Evolutionary conservation across 1,284 basidiomycete genomes (phyloP).

Genomic region (Nidula niveotomentosa): DNA sequence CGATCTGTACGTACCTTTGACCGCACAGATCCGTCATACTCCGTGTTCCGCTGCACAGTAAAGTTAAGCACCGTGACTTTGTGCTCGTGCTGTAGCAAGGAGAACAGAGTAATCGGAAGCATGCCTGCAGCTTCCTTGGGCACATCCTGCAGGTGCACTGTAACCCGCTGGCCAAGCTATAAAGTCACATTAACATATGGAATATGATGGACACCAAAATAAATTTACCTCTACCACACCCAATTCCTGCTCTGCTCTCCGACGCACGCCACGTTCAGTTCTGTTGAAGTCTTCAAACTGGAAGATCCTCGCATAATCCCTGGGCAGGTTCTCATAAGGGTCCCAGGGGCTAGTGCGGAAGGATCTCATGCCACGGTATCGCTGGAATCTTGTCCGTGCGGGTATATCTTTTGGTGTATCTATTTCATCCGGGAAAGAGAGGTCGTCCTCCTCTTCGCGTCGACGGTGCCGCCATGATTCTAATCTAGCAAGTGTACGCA

Average conservation of each 20-base stretch:
- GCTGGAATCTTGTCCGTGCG: conserved; percentile 86
- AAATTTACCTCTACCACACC: conserved; percentile 61
- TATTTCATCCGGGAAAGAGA: conserved; percentile 95
- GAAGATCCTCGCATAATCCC: conserved; percentile 95
- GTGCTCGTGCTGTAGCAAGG: conserved; percentile 93
- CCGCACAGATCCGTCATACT: conserved; percentile 85
- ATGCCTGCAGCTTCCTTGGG: conserved; percentile 51
- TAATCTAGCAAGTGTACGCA: conserved; percentile 50
- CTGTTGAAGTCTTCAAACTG: conserved; percentile 95
- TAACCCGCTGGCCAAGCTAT: conserved; percentile 81
- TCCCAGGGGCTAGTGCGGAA: conserved; percentile 98
- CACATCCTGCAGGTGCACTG: conserved; percentile 71
- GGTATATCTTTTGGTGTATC: conserved; percentile 92
- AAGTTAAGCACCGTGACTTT: conserved; percentile 96
- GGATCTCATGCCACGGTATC: conserved; percentile 90
- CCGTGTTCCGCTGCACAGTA: conserved; percentile 93
- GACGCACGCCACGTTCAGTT: conserved; percentile 77
- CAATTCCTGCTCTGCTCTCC: conserved; percentile 60
- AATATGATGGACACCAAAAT: neutral
- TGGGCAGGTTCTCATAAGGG: conserved; percentile 93
- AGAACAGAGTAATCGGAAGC: conserved; percentile 76
- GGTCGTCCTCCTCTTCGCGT: conserved; percentile 77
- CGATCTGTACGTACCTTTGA: conserved; percentile 73
- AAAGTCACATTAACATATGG: conserved; percentile 2
- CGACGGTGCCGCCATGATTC: conserved; percentile 66